Evolutionary conservation across 805 yeast species (phyloP).

Genomic region (Candida pini): DNA sequence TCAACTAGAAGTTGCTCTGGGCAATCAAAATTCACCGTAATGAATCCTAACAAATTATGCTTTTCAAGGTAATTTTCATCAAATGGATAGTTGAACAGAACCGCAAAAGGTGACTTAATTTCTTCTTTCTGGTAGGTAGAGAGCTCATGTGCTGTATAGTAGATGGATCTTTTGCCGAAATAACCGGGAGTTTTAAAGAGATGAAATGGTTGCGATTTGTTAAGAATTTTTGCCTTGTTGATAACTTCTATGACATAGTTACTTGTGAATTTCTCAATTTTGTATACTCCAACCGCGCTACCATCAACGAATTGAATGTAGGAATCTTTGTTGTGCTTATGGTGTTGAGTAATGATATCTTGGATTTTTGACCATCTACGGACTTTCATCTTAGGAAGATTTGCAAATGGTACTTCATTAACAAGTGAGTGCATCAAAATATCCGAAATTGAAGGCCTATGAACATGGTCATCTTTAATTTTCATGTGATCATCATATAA

Average conservation of each 20-base stretch:
- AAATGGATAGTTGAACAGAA: slow-evolving; percentile 57
- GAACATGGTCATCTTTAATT: slow-evolving; percentile 18
- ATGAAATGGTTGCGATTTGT: slow-evolving; percentile 82
- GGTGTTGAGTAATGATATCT: slow-evolving; percentile 46
- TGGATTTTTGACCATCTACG: slow-evolving; percentile 60
- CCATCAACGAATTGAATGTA: slow-evolving; percentile 25
- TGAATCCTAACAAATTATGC: slow-evolving; percentile 21
- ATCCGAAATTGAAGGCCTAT: slow-evolving; percentile 63
- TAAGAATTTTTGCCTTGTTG: slow-evolving; percentile 65
- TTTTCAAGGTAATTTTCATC: slow-evolving; percentile 31
- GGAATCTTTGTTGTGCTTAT: slow-evolving; percentile 25
- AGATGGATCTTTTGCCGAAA: slow-evolving; percentile 30
- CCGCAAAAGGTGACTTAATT: slow-evolving; percentile 55
- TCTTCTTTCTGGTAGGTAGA: slow-evolving; percentile 46
- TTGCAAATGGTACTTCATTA: slow-evolving; percentile 69
- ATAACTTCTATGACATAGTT: slow-evolving; percentile 48
- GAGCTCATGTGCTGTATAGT: slow-evolving; percentile 66
- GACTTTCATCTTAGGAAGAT: slow-evolving; percentile 67
- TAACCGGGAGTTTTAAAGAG: slow-evolving; percentile 60
- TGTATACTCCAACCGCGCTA: slow-evolving; percentile 18
- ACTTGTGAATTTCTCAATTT: slow-evolving; percentile 21
- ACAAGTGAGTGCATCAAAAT: slow-evolving; percentile 84
- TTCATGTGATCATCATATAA: slow-evolving; percentile 9
- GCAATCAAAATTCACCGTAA: slow-evolving; percentile 19
- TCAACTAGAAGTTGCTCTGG: slow-evolving; percentile 19